Evolutionary conservation across 1,139 yeast genomes (phyloP).

Genomic region (Starmera stellimalicola): DNA sequence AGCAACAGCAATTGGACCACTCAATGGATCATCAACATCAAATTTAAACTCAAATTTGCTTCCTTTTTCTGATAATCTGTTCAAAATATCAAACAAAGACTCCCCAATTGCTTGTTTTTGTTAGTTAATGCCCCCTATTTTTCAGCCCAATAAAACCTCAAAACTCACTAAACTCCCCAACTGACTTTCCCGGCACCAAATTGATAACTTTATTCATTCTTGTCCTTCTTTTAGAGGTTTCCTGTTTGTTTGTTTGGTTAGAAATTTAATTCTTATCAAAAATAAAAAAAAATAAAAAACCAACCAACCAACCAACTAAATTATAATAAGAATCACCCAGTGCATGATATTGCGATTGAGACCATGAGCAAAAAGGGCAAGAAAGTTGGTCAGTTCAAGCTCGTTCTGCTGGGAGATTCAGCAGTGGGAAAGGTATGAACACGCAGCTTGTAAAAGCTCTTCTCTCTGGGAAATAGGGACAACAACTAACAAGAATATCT

Average conservation of each 20-base stretch:
- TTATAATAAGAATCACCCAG: background rate
- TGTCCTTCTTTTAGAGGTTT: too few relatives aligned
- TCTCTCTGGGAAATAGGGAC: background rate
- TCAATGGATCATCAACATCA: slow-evolving; percentile 17
- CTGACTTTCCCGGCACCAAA: background rate
- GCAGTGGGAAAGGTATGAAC: slow-evolving; percentile 43
- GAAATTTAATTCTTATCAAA: background rate
- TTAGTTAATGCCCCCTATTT: background rate
- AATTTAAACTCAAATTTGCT: slow-evolving; percentile 22
- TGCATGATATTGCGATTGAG: background rate
- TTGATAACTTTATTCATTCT: background rate
- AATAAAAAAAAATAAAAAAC: background rate
- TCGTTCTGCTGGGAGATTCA: slow-evolving; percentile 56
- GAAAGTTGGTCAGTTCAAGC: slow-evolving; percentile 27
- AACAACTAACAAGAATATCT: slow-evolving; percentile 5
- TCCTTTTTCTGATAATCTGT: slow-evolving; percentile 9
- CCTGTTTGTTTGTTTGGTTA: too few relatives aligned
- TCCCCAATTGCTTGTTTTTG: slow-evolving; percentile 9
- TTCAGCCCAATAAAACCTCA: background rate
- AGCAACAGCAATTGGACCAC: slow-evolving; percentile 14
- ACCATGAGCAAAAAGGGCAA: background rate
- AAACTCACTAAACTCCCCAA: background rate
- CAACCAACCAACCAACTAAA: background rate
- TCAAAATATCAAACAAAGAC: slow-evolving; percentile 15
- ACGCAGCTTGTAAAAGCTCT: background rate